Conservation (phyloP, 257 asterid genomes). For the Capsicum baccatum region DNA sequence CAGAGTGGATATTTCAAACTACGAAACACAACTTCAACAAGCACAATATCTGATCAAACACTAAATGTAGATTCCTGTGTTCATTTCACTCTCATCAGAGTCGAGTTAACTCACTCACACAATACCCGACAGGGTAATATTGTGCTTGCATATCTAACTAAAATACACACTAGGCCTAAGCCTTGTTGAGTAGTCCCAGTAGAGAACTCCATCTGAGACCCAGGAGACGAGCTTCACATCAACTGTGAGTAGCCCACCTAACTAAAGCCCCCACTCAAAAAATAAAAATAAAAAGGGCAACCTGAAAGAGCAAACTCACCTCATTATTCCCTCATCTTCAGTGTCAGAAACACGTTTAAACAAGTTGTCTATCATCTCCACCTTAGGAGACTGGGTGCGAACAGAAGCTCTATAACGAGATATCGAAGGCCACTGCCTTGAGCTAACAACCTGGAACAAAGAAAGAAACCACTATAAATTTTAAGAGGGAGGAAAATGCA, state of each 20-base stretch:
- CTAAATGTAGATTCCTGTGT: not conserved
- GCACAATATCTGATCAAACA: not conserved
- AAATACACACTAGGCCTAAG: not conserved
- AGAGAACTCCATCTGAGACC: not conserved
- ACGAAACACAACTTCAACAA: not conserved
- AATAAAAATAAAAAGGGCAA: not conserved
- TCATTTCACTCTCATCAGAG: not conserved
- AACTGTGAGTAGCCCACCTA: not conserved
- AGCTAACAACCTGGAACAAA: constrained; percentile 75
- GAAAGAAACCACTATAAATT: not conserved
- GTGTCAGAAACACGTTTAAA: constrained; percentile 69
- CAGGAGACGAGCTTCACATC: too few relatives aligned
- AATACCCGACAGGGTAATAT: not conserved
- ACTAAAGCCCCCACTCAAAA: not conserved
- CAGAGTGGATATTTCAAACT: not conserved
- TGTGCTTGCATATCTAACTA: not conserved
- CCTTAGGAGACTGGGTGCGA: constrained; percentile 88
- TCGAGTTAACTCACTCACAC: not conserved
- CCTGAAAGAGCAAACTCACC: constrained; percentile 44
- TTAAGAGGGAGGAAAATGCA: not conserved
- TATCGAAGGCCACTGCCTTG: constrained; percentile 91
- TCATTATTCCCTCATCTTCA: constrained; percentile 83
- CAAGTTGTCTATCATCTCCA: constrained; percentile 87
- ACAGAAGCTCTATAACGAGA: constrained; percentile 88
- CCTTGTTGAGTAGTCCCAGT: not conserved